Percentiles rank a stretch among this genome's conserved stretches.
Conservation (phyloP, 2,329 filamentous ascomycete genomes). For the Iodosphaeria phyllophila region DNA sequence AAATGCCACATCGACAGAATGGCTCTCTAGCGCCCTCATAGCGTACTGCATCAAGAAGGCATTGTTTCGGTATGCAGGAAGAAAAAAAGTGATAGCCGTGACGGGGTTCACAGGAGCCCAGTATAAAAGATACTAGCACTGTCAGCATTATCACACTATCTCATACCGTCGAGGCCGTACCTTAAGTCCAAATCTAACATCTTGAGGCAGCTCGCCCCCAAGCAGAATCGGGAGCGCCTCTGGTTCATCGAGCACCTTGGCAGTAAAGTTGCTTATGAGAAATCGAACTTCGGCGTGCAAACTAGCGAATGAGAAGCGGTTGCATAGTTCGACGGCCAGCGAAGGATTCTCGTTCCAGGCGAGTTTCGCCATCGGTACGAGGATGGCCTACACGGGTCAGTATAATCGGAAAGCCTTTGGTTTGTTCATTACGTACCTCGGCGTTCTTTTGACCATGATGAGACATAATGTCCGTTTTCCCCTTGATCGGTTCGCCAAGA, state of each 20-base stretch:
- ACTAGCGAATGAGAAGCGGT: constrained; percentile 59
- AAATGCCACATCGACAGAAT: constrained; percentile 93
- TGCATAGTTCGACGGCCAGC: constrained; percentile 69
- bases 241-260: constrained; percentile 63
- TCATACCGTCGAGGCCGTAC: constrained; percentile 20
- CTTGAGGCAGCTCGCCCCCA: constrained; percentile 53
- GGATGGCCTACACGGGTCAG: constrained; percentile 23
- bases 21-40: constrained; percentile 83
- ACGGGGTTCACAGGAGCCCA: constrained; percentile 89
- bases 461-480: constrained; percentile 17
- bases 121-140: constrained; percentile 60
- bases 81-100: constrained; percentile 81
- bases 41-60: constrained; percentile 92
- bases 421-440: constrained; percentile 15
- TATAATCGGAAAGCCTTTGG: not conserved
- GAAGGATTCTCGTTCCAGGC: constrained; percentile 78
- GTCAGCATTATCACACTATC: constrained; percentile 9
- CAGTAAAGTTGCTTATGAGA: constrained; percentile 65
- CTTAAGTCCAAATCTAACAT: constrained; percentile 74
- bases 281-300: constrained; percentile 61
- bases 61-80: constrained; percentile 79
- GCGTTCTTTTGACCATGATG: constrained; percentile 20
- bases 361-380: constrained; percentile 50
- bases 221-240: constrained; percentile 72
- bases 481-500: constrained; percentile 36